These are phyloP conservation scores for Daedaleopsis sinensis DNA, from an alignment of 768 basidiomycete species.

Conservation along the genomic window DNA sequence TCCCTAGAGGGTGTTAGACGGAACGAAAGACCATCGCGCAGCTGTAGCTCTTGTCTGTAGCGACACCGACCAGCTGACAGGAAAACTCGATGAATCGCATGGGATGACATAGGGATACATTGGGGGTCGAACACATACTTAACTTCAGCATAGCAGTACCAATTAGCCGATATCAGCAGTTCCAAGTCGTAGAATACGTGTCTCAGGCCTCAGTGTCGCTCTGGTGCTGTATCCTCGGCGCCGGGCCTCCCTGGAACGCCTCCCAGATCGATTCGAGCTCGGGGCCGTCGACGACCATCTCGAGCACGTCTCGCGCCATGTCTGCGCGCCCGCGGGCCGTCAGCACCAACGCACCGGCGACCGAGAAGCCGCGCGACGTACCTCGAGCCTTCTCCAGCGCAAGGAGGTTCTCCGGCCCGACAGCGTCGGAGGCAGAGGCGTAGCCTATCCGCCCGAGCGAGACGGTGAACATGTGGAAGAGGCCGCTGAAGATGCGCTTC, in stretches of 20 bases:
- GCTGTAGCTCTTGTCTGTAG: no score
- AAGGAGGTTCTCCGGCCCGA: constrained; percentile 17
- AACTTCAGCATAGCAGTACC: neutral
- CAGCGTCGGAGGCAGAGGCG: constrained; percentile 39
- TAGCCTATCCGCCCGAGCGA: constrained; percentile 76
- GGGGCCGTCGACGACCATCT: constrained; percentile 34
- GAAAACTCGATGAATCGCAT: no score
- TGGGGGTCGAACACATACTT: neutral
- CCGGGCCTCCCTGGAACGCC: constrained; percentile 25
- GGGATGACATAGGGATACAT: neutral
- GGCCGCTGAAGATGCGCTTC: constrained; percentile 56
- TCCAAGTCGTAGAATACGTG: neutral
- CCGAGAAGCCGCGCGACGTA: constrained; percentile 5
- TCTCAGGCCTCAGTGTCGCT: neutral
- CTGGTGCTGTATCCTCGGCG: neutral
- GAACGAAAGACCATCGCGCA: no score
- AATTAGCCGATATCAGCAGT: neutral
- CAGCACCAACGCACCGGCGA: neutral
- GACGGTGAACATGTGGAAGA: constrained; percentile 74
- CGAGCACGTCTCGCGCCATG: constrained; percentile 32
- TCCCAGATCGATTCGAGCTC: constrained; percentile 35
- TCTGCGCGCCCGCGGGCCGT: constrained; percentile 20
- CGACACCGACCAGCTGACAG: no score
- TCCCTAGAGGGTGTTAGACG: no score
- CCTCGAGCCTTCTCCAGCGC: constrained; percentile 30